Percentiles rank a stretch among this genome's conserved stretches.
phyloP scores from a whole-genome alignment of 2,329 filamentous ascomycete genomes.

The Aspergillus oerlinghausenensis region DNA sequence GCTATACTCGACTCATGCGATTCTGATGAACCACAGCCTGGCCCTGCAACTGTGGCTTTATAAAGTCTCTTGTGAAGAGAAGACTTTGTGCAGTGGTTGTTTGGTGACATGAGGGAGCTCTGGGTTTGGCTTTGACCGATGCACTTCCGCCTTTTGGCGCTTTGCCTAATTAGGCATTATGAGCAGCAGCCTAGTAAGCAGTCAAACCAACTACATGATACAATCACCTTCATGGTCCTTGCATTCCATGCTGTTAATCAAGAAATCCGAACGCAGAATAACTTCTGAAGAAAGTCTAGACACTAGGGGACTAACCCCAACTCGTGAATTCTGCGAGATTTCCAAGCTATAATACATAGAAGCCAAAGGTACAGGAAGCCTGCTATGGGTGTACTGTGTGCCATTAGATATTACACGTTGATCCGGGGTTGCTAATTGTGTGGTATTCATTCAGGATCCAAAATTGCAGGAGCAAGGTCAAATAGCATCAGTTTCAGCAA shows the following conservation, averaged over 20 bases:
- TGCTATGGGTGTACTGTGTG: neutral
- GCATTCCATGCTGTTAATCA: neutral
- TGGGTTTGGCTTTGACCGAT: neutral
- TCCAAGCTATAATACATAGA: neutral
- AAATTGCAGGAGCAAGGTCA: neutral
- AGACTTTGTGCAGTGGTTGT: neutral
- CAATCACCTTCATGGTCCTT: neutral
- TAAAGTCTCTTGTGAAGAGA: neutral
- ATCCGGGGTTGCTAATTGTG: neutral
- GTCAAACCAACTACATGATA: too few species aligned
- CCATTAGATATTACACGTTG: neutral
- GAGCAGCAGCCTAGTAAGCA: neutral
- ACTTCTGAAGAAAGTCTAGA: neutral
- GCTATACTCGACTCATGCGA: neutral
- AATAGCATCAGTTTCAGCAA: neutral
- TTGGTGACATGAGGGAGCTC: neutral
- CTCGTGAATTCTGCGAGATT: neutral
- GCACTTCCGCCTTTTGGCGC: neutral
- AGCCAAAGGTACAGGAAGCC: neutral
- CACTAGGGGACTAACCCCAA: too few species aligned
- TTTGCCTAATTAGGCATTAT: neutral
- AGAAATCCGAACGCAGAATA: neutral
- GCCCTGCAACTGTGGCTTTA: neutral
- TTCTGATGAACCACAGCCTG: neutral
- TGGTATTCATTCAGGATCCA: neutral